phyloP scores from a whole-genome alignment of 805 yeast species.

The Scheffersomyces lignosus region DNA sequence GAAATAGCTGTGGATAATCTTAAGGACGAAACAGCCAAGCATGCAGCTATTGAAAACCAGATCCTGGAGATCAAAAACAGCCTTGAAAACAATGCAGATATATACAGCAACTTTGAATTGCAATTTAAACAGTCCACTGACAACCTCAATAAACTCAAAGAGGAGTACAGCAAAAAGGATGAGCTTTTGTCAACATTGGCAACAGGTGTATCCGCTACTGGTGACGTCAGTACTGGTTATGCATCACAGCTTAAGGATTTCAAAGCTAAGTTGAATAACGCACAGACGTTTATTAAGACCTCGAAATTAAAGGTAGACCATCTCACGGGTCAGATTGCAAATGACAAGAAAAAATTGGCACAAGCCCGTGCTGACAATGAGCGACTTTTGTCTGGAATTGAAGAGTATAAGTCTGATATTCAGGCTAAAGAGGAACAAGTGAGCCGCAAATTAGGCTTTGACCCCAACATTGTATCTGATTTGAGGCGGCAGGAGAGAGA shows the following conservation, averaged over 20 bases:
- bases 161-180: conserved; percentile 57
- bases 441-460: conserved; percentile 52
- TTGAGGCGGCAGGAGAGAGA: conserved; percentile 47
- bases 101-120: conserved; percentile 42
- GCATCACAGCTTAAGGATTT: conserved; percentile 65
- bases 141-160: conserved; percentile 46
- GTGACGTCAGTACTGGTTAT: conserved; percentile 75
- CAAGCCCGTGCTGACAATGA: conserved; percentile 55
- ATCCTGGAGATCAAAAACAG: conserved; percentile 31
- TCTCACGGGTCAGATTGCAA: conserved; percentile 50
- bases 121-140: conserved; percentile 46
- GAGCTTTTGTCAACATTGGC: conserved; percentile 79
- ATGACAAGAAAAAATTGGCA: conserved; percentile 47
- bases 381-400: conserved; percentile 42
- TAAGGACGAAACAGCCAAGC: conserved; percentile 49
- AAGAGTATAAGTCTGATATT: conserved; percentile 38
- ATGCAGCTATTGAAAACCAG: conserved; percentile 30
- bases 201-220: conserved; percentile 87
- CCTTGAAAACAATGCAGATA: conserved; percentile 34
- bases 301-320: conserved; percentile 58
- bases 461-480: conserved; percentile 43
- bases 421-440: conserved; percentile 42
- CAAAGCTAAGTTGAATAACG: conserved; percentile 53
- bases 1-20: conserved; percentile 59
- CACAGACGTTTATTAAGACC: conserved; percentile 58